Evolutionary conservation across 2,329 filamentous ascomycete genomes (phyloP).

Genomic region (Exophiala calicioides): DNA sequence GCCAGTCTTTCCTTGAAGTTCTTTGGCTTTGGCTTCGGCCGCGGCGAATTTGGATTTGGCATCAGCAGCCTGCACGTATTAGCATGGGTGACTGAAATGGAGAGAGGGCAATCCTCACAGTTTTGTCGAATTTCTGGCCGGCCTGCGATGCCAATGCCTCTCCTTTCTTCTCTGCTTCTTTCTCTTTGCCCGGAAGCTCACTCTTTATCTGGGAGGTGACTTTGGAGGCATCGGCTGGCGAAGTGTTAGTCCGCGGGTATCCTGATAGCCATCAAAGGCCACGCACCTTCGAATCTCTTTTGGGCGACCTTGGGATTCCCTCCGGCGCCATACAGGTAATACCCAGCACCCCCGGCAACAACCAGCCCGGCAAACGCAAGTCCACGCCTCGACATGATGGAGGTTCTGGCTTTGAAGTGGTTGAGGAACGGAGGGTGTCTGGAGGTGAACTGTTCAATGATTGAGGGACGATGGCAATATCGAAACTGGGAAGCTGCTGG

Average conservation of each 20-base stretch:
- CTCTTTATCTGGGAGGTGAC: conserved; percentile 67
- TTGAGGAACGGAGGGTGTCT: conserved; percentile 26
- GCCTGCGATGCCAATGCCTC: conserved; percentile 62
- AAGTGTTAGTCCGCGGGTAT: conserved; percentile 16
- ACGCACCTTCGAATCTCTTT: conserved; percentile 79
- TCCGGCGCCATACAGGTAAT: conserved; percentile 89
- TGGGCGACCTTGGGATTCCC: conserved; percentile 79
- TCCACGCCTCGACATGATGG: conserved; percentile 33
- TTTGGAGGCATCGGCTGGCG: conserved; percentile 72
- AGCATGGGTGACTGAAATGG: conserved; percentile 3
- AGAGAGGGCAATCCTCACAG: conserved; percentile 55
- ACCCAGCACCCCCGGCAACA: conserved; percentile 70
- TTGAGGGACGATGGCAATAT: conserved; percentile 6
- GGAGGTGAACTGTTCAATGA: conserved; percentile 28
- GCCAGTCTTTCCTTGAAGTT: conserved; percentile 65
- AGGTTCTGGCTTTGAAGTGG: conserved; percentile 20
- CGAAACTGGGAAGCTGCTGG: not conserved
- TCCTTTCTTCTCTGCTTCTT: conserved; percentile 65
- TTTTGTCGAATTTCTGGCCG: conserved; percentile 67
- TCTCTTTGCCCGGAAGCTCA: conserved; percentile 63
- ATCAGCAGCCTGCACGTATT: conserved; percentile 37
- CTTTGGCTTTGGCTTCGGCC: conserved; percentile 64
- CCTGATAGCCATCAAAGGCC: not conserved
- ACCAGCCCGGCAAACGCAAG: conserved; percentile 58
- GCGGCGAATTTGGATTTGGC: conserved; percentile 57